Conservation (phyloP, 768 basidiomycete species). For the Amanita subjunquillea region DNA sequence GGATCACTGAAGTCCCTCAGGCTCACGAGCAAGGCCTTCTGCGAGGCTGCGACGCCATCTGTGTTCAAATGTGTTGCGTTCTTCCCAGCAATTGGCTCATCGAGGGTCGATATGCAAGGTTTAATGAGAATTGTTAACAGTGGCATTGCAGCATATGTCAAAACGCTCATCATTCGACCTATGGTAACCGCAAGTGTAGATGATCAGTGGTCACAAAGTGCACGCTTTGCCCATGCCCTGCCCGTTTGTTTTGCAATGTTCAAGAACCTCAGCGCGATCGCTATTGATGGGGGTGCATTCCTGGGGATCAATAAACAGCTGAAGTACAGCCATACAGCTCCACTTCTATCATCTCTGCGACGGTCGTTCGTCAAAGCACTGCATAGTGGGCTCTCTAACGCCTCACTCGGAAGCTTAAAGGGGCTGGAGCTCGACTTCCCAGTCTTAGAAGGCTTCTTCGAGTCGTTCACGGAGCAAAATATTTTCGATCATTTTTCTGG, state of each 20-base stretch:
- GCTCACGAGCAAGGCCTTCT: neutral
- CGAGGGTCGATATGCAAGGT: neutral
- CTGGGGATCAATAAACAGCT: neutral
- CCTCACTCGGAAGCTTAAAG: neutral
- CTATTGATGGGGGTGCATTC: neutral
- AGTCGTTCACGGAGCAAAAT: neutral
- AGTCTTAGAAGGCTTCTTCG: neutral
- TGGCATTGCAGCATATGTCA: neutral
- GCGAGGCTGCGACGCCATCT: neutral
- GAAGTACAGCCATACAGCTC: neutral
- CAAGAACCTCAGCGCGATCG: neutral
- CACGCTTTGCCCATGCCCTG: neutral
- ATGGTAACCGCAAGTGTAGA: neutral
- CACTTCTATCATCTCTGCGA: neutral
- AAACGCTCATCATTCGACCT: neutral
- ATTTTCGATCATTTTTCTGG: neutral
- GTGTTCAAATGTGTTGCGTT: slow-evolving; percentile 1
- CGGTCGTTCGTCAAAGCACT: slow-evolving; percentile 1
- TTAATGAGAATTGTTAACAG: slow-evolving; percentile 2
- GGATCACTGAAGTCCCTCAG: slow-evolving; percentile 1
- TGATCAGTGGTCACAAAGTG: neutral
- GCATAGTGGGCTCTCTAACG: neutral
- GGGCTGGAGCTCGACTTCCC: slow-evolving; percentile 1
- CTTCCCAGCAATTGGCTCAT: neutral
- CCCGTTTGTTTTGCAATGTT: neutral